These are phyloP conservation scores for Saccharomycopsis synnaedendra DNA, from an alignment of 805 yeast species.

Conservation along the genomic window DNA sequence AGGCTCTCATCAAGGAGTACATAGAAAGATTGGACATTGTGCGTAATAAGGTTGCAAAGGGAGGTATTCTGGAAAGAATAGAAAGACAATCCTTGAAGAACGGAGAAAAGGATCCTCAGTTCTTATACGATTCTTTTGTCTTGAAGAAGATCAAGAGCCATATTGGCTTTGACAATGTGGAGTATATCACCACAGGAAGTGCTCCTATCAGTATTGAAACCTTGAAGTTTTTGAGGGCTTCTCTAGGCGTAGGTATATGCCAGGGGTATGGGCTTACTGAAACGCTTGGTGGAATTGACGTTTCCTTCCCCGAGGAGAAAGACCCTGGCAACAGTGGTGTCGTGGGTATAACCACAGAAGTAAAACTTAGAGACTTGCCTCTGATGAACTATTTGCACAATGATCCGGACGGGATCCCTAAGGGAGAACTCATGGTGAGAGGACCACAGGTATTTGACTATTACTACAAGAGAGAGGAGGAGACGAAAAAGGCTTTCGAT, in stretches of 20 bases:
- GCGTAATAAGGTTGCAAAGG: slow-evolving; percentile 1
- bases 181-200: slow-evolving; percentile 32
- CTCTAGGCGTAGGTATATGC: slow-evolving; percentile 32
- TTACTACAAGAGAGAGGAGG: slow-evolving; percentile 38
- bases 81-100: slow-evolving; percentile 12
- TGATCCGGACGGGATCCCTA: slow-evolving; percentile 20
- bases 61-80: slow-evolving; percentile 1
- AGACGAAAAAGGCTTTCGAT: slow-evolving; percentile 33
- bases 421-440: slow-evolving; percentile 40
- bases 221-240: slow-evolving; percentile 39
- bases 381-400: slow-evolving; percentile 27
- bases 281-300: slow-evolving; percentile 35
- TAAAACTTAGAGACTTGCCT: slow-evolving; percentile 36
- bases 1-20: slow-evolving; percentile 33
- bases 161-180: slow-evolving; percentile 29
- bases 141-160: slow-evolving; percentile 23
- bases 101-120: slow-evolving; percentile 12
- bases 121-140: slow-evolving; percentile 26
- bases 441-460: slow-evolving; percentile 45
- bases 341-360: slow-evolving; percentile 32
- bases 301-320: slow-evolving; percentile 27
- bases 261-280: slow-evolving; percentile 51
- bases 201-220: slow-evolving; percentile 53
- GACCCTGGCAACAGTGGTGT: slow-evolving; percentile 30
- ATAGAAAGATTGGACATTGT: slow-evolving; percentile 20